Conservation (phyloP, 768 basidiomycete genomes). For the Russula abietina region DNA sequence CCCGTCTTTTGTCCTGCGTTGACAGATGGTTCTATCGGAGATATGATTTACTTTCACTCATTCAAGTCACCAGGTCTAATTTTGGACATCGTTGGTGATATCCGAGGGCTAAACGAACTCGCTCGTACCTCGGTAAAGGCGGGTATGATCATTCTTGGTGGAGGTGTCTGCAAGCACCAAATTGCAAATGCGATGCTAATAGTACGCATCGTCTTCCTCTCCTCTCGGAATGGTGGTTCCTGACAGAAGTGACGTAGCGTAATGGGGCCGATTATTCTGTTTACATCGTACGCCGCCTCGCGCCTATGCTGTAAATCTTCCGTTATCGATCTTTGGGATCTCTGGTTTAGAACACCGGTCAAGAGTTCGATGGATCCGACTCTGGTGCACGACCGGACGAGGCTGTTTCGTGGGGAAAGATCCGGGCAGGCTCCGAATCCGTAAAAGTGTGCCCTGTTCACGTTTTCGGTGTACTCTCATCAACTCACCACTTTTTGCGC, state of each 20-base stretch:
- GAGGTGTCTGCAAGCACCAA: conserved; percentile 98
- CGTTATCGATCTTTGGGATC: neutral
- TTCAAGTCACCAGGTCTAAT: conserved; percentile 80
- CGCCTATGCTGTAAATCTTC: neutral
- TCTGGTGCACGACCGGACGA: too few species aligned
- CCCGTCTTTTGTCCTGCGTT: conserved; percentile 98
- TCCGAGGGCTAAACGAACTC: conserved; percentile 84
- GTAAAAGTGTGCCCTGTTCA: conserved; percentile 56
- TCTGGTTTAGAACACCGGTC: too few species aligned
- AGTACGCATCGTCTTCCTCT: conserved; percentile 44
- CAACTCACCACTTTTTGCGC: neutral
- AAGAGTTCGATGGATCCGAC: too few species aligned
- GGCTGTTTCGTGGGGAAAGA: too few species aligned
- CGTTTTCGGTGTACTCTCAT: too few species aligned
- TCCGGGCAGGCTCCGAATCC: conserved; percentile 70
- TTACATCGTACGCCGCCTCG: conserved; percentile 71
- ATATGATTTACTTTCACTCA: conserved; percentile 99
- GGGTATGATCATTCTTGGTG: conserved; percentile 97
- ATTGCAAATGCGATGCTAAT: conserved; percentile 99
- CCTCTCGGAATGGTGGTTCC: conserved; percentile 15
- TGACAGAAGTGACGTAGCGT: conserved; percentile 48
- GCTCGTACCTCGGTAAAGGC: conserved; percentile 85
- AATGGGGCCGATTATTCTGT: conserved; percentile 98
- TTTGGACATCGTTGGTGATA: conserved; percentile 93
- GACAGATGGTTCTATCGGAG: conserved; percentile 96